Conservation (phyloP, 2,329 filamentous ascomycete species). For the Aspergillus sp. region DNA sequence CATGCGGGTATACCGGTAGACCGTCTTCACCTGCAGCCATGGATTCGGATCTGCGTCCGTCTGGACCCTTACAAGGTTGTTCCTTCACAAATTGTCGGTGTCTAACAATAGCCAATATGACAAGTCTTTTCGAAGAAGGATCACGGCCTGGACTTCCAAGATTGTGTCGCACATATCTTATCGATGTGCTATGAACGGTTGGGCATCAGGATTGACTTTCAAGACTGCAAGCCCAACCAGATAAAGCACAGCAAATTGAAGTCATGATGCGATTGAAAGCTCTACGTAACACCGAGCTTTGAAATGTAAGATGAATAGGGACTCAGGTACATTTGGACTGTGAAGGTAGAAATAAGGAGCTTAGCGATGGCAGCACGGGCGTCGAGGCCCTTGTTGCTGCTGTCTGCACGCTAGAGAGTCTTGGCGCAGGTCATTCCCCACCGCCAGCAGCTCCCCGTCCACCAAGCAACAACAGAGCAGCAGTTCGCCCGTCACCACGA, state of each 20-base stretch:
- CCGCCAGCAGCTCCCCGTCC: constrained; percentile 11
- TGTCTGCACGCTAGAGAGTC: constrained; percentile 17
- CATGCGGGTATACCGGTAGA: no score
- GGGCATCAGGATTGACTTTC: neutral
- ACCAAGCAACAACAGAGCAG: constrained; percentile 1
- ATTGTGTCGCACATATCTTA: neutral
- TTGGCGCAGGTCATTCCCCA: constrained; percentile 31
- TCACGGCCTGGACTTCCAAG: no score
- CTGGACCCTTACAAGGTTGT: no score
- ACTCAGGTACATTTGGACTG: neutral
- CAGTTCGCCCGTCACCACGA: constrained; percentile 14
- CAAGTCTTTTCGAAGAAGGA: no score
- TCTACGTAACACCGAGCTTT: neutral
- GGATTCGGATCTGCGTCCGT: no score
- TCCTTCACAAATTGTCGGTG: no score
- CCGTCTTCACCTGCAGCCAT: no score
- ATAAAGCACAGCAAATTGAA: neutral
- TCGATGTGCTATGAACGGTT: neutral
- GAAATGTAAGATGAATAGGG: neutral
- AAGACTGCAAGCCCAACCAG: neutral
- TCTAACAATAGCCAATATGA: no score
- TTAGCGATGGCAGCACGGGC: neutral
- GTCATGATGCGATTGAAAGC: neutral
- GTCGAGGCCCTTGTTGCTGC: neutral
- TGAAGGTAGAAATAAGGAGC: neutral